A percentile compares a stretch with the other conserved stretches of the same genome.
These are phyloP conservation scores for Durotheca rogersii DNA, from an alignment of 495 filamentous ascomycete species.

Conservation along the genomic window DNA sequence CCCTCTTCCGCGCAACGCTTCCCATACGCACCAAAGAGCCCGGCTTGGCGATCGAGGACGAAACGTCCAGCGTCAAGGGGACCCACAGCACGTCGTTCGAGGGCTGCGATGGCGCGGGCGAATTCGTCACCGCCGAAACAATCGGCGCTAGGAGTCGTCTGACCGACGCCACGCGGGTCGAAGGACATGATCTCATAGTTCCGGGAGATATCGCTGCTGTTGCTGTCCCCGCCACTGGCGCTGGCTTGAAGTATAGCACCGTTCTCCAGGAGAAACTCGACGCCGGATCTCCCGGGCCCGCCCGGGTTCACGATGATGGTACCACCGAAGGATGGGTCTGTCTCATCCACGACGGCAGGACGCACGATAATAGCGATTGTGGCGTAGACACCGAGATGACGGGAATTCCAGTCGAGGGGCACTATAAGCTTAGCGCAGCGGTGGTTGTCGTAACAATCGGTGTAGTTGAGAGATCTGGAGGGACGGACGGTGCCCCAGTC, in stretches of 20 bases:
- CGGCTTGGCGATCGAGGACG: conserved; percentile 30
- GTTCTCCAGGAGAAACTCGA: conserved; percentile 33
- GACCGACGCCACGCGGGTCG: conserved; percentile 46
- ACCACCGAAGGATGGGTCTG: conserved; percentile 28
- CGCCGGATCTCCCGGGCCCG: conserved; percentile 23
- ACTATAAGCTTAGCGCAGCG: conserved; percentile 27
- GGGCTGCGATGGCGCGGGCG: conserved; percentile 14
- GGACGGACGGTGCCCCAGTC: conserved; percentile 23
- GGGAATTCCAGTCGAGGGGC: conserved; percentile 26
- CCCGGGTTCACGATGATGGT: conserved; percentile 30
- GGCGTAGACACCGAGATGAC: conserved; percentile 6
- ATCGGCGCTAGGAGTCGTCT: conserved; percentile 38
- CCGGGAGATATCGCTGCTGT: no score
- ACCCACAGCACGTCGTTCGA: conserved; percentile 23
- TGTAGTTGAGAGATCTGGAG: conserved; percentile 24
- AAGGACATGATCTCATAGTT: conserved; percentile 45
- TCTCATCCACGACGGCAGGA: conserved; percentile 22
- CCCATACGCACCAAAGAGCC: conserved; percentile 30
- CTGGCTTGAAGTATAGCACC: conserved; percentile 14
- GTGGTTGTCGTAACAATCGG: conserved; percentile 13
- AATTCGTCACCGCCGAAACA: conserved; percentile 40
- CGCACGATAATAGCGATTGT: conserved; percentile 22
- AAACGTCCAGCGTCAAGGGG: conserved; percentile 11
- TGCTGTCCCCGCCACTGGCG: conserved; percentile 19
- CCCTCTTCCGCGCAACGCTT: conserved; percentile 8